A percentile compares a stretch with the other conserved stretches of the same genome.
Evolutionary conservation across 805 yeast species (phyloP).

Genomic region (Kuraishia cidri): DNA sequence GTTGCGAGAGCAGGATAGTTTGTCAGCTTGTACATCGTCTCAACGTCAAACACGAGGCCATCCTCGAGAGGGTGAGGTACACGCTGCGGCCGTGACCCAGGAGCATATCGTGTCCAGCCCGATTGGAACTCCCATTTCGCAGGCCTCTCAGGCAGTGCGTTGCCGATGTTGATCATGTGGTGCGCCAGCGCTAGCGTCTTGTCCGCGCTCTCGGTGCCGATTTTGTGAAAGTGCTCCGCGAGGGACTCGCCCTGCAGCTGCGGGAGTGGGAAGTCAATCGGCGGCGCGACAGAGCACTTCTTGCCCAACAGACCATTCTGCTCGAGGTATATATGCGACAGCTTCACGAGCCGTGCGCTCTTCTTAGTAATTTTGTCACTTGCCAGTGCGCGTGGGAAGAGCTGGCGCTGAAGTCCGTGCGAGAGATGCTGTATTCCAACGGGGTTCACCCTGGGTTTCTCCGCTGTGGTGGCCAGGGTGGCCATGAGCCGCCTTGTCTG

Average conservation of each 20-base stretch:
- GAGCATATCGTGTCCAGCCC: slow-evolving; percentile 79
- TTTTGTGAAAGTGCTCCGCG: slow-evolving; percentile 76
- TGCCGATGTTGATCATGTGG: slow-evolving; percentile 28
- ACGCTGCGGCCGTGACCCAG: slow-evolving; percentile 37
- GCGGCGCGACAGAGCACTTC: slow-evolving; percentile 50
- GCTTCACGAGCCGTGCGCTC: slow-evolving; percentile 27
- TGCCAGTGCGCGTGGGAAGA: slow-evolving; percentile 37
- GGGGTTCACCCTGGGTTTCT: slow-evolving; percentile 54
- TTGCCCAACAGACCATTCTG: slow-evolving; percentile 69
- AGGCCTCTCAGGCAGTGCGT: slow-evolving; percentile 30
- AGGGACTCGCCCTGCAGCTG: slow-evolving; percentile 59
- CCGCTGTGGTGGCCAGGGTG: slow-evolving; percentile 3
- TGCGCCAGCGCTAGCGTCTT: slow-evolving; percentile 51
- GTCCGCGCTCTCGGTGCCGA: slow-evolving; percentile 51
- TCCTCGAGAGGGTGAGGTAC: slow-evolving; percentile 70
- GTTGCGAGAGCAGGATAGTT: slow-evolving; percentile 74
- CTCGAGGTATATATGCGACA: slow-evolving; percentile 53
- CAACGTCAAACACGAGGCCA: slow-evolving; percentile 81
- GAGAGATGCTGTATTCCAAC: slow-evolving; percentile 80
- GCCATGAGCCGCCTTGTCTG: slow-evolving; percentile 1
- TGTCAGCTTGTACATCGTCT: slow-evolving; percentile 69
- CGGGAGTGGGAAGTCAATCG: slow-evolving; percentile 60
- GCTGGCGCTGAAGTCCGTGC: slow-evolving; percentile 41
- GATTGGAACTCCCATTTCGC: slow-evolving; percentile 43
- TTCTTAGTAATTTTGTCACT: too few relatives aligned